Conservation (phyloP, 2,329 filamentous ascomycete genomes). For the Exophiala sp. region DNA sequence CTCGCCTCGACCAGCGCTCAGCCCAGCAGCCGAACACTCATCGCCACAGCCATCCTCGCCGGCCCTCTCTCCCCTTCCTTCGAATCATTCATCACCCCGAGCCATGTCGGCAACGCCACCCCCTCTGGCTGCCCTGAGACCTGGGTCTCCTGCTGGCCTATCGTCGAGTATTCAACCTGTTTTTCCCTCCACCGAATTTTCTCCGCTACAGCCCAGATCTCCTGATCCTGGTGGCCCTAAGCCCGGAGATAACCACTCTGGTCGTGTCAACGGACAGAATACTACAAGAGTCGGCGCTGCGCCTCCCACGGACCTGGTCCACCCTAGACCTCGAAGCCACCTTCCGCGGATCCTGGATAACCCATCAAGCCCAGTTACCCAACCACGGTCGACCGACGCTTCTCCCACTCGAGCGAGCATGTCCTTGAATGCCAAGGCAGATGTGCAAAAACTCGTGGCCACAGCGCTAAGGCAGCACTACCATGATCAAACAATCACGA, state of each 20-base stretch:
- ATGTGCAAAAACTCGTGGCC: slow-evolving; percentile 82
- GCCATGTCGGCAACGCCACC: slow-evolving; percentile 38
- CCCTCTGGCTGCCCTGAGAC: slow-evolving; percentile 42
- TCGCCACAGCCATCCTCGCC: slow-evolving; percentile 40
- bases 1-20: slow-evolving; percentile 30
- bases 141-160: slow-evolving; percentile 61
- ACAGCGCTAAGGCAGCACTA: slow-evolving; percentile 76
- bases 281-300: not conserved
- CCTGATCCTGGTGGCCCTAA: slow-evolving; percentile 26
- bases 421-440: slow-evolving; percentile 77
- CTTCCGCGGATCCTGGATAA: slow-evolving; percentile 28
- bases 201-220: slow-evolving; percentile 53
- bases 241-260: not conserved
- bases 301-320: slow-evolving; percentile 16
- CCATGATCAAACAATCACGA: slow-evolving; percentile 68
- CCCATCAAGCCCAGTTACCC: slow-evolving; percentile 39
- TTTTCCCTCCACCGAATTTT: slow-evolving; percentile 70
- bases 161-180: slow-evolving; percentile 67
- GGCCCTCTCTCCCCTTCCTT: slow-evolving; percentile 38
- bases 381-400: slow-evolving; percentile 51
- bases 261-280: slow-evolving; percentile 10
- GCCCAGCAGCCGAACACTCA: slow-evolving; percentile 34
- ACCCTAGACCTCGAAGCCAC: slow-evolving; percentile 25
- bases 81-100: slow-evolving; percentile 38
- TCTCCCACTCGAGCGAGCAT: slow-evolving; percentile 64